Evolutionary conservation across 306 rosid genomes (phyloP).

Genomic region (Malus sieversii): DNA sequence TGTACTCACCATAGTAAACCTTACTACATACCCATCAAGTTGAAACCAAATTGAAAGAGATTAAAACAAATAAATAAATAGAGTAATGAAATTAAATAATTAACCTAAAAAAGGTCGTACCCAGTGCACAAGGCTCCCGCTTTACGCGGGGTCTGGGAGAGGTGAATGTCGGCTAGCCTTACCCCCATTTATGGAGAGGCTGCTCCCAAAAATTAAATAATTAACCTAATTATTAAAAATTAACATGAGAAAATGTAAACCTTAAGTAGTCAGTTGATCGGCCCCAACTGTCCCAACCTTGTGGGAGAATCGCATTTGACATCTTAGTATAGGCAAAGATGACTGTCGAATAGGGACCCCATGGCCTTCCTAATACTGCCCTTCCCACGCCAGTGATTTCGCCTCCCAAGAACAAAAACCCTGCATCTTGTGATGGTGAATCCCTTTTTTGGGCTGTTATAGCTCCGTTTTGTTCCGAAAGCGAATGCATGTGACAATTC

Average conservation of each 20-base stretch:
- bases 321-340: slow-evolving; percentile 43
- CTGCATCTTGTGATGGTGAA: background rate
- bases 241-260: background rate
- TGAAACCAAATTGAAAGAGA: background rate
- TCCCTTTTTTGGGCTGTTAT: background rate
- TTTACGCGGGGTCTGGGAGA: no score
- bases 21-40: background rate
- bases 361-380: background rate
- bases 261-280: slow-evolving; percentile 6
- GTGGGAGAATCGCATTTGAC: slow-evolving; percentile 29
- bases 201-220: no score
- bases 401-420: background rate
- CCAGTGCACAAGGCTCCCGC: no score
- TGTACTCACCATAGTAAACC: background rate
- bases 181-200: no score
- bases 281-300: slow-evolving; percentile 44
- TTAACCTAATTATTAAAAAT: background rate
- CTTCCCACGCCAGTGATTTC: background rate
- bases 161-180: no score
- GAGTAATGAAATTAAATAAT: no score
- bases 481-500: background rate
- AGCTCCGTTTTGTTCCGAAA: background rate
- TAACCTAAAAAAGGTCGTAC: no score
- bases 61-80: no score
- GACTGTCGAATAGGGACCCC: background rate